Percentiles rank a stretch among this genome's conserved stretches.
These are phyloP conservation scores for Corchorus olitorius DNA, from an alignment of 345 rosid genomes.

Conservation along the genomic window DNA sequence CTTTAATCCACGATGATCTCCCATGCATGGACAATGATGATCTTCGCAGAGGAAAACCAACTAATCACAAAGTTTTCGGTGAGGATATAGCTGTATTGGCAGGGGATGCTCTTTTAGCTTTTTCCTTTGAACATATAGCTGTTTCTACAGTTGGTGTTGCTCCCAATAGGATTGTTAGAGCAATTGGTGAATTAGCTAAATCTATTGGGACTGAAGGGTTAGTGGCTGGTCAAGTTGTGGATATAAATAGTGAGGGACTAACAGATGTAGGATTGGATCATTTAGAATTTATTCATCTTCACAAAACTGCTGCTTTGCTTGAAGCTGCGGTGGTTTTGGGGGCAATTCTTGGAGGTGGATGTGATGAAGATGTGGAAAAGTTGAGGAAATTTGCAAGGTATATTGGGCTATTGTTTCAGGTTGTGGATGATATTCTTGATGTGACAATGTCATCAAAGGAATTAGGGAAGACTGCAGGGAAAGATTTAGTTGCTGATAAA, in stretches of 20 bases:
- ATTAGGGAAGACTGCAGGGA: conserved; percentile 93
- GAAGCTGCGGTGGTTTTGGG: conserved; percentile 84
- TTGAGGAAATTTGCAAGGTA: conserved; percentile 71
- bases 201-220: conserved; percentile 68
- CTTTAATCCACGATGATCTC: conserved; percentile 88
- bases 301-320: conserved; percentile 82
- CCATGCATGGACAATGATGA: conserved; percentile 98
- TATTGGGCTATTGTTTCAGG: conserved; percentile 85
- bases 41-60: conserved; percentile 92
- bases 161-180: conserved; percentile 53
- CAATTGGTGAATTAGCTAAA: conserved; percentile 69
- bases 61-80: conserved; percentile 83
- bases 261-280: conserved; percentile 59
- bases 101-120: conserved; percentile 83
- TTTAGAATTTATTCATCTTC: conserved; percentile 83
- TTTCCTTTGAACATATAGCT: conserved; percentile 78
- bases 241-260: conserved; percentile 65
- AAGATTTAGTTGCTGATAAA: conserved; percentile 87
- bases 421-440: conserved; percentile 95
- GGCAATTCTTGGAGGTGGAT: conserved; percentile 79
- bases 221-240: conserved; percentile 92
- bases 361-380: conserved; percentile 66
- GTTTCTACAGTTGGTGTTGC: conserved; percentile 51
- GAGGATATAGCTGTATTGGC: conserved; percentile 86
- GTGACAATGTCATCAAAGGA: conserved; percentile 81